Evolutionary conservation across 331 rosid species (phyloP), one percentile per base, ranked within the genome.

Genomic region (Telfairia occidentalis): DNA sequence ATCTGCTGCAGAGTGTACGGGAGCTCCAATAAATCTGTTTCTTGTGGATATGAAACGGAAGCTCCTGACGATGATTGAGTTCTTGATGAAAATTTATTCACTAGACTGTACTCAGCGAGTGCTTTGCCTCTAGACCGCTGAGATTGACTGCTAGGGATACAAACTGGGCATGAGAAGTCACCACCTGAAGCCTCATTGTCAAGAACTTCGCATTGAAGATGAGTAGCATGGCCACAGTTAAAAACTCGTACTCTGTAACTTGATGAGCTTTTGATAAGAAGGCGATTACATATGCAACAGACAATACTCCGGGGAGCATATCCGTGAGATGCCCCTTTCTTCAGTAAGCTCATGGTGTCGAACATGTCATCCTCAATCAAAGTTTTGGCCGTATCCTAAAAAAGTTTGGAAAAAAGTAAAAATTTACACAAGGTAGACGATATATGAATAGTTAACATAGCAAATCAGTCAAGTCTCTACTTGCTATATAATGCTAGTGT

Each of bases 251-350:
- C 81, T 76, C 94, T 86, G 21, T 88, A 85, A 81, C 85, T 85
- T 52, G 78, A 85, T 1, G 87, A 79, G 81, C 81, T 87, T 87
- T 90, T 87, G 37, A 88, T 79, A 71, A 94, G 88, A 63, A 79
- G 85, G 79, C 89, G 71, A 76, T 82, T 89, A 55, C 98, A 94
- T 74, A 94, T 82, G 73, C 98, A 88, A 77, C 97, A 94, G 32
- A 78, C 34, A 50, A 77, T 76, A 86, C 78, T 83, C 84, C 85
- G 87, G 71, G 96, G 98, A 76, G 96, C 92, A 64, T 88, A 94
- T 18, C 96, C 98, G 74, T 91, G 97, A 72, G 98, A 83, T 30
- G 98, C 98, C 59, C 98, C 98, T 78, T 81, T 94, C 89, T 91
- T 94, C 76, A 94, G 96, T 81, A 94, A 78, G 80, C 84, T 90